Evolutionary conservation across 2,329 filamentous ascomycete species (phyloP), one percentile per base, ranked within the genome.

Genomic region (Apiospora hydei): DNA sequence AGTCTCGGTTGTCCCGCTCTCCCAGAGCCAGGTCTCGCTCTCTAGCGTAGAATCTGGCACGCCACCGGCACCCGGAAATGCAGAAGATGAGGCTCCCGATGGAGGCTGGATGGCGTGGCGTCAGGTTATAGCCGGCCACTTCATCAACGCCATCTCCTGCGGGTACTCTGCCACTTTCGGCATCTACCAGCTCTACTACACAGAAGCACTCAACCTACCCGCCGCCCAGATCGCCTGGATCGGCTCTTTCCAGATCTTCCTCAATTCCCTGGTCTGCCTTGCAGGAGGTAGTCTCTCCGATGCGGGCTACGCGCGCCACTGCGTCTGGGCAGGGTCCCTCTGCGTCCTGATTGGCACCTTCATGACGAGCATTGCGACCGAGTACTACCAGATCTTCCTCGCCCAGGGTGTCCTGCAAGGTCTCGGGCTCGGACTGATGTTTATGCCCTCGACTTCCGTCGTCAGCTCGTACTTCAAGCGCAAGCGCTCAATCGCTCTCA

Each of bases 391-490:
- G 71, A 75, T 85, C 6, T 80, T 85, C 53, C 79, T 85, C 4
- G 79, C 80, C 4, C 87, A 89, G 75, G 88, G 85, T 0, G 74
- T 89, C 8, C 85, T 84, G 61, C 86, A 86, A 7, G 89, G 89
- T 0, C 78, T 90, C 4, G 70, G 70, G 1, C 49, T 78, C 2
- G 85, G 89, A 41, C 80, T 90, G 71, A 82, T 90, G 80, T 88
- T 88, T 79, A 85, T 86, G 77, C 84, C 89, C 67, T 84, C 86
- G 61, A 74, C 88, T 70, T 83, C 87, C 4, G 79, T 90, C 24
- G 84, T 90, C 64, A 85, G 85, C 46, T 89, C 87, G 7, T 91
- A 91, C 74, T 93, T 93, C 77, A 82, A 83, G 69, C 85, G 82
- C 72, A 87, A 86, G 67, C 84, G 89, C 14, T 85, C 87, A 0